Evolutionary conservation across 345 rosid genomes (phyloP).

Genomic region (Camelina sativa): DNA sequence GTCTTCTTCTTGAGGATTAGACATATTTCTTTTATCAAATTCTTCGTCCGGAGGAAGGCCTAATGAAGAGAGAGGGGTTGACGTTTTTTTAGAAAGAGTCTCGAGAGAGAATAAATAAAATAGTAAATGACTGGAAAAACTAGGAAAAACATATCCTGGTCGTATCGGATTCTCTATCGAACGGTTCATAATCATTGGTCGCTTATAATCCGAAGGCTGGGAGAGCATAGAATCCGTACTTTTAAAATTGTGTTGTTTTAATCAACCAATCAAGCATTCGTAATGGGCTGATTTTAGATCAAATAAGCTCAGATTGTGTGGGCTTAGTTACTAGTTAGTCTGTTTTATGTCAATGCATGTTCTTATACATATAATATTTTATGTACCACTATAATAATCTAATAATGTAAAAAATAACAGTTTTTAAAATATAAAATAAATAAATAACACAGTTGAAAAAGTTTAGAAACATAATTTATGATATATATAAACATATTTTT

Average conservation of each 20-base stretch:
- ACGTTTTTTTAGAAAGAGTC: background rate
- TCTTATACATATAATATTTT: background rate
- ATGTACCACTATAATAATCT: background rate
- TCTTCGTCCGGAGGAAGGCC: background rate
- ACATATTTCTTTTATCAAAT: slow-evolving; percentile 45
- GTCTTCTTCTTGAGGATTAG: slow-evolving; percentile 59
- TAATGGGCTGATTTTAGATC: background rate
- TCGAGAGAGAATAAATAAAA: slow-evolving; percentile 4
- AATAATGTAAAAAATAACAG: background rate
- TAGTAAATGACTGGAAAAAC: slow-evolving; percentile 22
- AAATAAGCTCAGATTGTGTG: background rate
- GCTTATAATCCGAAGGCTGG: slow-evolving; percentile 17
- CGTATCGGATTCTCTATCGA: slow-evolving; percentile 30
- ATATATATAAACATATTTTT: background rate
- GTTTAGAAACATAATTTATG: background rate
- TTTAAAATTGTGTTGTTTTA: background rate
- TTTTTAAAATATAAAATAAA: no score
- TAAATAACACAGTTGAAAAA: no score
- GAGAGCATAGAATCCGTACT: background rate
- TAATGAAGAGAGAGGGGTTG: slow-evolving; percentile 18
- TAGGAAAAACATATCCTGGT: slow-evolving; percentile 9
- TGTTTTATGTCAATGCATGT: background rate
- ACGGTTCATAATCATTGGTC: slow-evolving; percentile 9
- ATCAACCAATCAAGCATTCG: background rate
- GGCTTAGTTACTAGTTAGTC: background rate